Percentiles rank a stretch among this genome's conserved stretches.
These are phyloP conservation scores for Trichoderma gracile DNA, from an alignment of 2,329 filamentous ascomycete genomes.

Conservation along the genomic window DNA sequence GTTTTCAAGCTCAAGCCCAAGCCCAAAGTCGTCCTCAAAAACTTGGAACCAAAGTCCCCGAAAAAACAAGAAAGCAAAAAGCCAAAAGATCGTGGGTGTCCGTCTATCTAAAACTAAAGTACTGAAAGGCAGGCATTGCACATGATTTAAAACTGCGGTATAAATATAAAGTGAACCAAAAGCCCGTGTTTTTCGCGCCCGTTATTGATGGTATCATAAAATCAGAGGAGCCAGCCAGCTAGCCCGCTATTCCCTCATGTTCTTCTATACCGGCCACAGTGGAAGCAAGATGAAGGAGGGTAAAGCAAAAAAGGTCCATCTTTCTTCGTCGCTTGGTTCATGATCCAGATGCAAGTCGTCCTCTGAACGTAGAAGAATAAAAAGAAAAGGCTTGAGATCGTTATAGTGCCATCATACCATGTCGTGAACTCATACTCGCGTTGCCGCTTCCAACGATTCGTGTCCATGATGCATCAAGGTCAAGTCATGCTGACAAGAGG, in stretches of 20 bases:
- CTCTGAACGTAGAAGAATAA: background rate
- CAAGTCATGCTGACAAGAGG: slow-evolving; percentile 5
- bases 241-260: slow-evolving; percentile 23
- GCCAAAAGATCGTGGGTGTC: slow-evolving; percentile 24
- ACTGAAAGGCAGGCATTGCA: background rate
- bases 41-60: background rate
- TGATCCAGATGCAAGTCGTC: slow-evolving; percentile 2
- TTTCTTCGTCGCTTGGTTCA: background rate
- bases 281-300: background rate
- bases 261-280: slow-evolving; percentile 23
- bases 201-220: slow-evolving; percentile 25
- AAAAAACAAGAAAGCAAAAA: background rate
- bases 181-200: slow-evolving; percentile 23
- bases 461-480: background rate
- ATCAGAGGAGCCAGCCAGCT: slow-evolving; percentile 24
- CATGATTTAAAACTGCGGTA: slow-evolving; percentile 2
- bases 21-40: background rate
- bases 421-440: slow-evolving; percentile 19
- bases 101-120: slow-evolving; percentile 22
- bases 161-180: slow-evolving; percentile 13
- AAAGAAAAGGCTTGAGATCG: slow-evolving; percentile 5
- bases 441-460: slow-evolving; percentile 1
- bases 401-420: slow-evolving; percentile 14
- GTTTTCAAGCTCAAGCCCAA: background rate
- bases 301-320: background rate